Conservation (phyloP, 495 filamentous ascomycete genomes). For the Penicillium psychrofluorescens region DNA sequence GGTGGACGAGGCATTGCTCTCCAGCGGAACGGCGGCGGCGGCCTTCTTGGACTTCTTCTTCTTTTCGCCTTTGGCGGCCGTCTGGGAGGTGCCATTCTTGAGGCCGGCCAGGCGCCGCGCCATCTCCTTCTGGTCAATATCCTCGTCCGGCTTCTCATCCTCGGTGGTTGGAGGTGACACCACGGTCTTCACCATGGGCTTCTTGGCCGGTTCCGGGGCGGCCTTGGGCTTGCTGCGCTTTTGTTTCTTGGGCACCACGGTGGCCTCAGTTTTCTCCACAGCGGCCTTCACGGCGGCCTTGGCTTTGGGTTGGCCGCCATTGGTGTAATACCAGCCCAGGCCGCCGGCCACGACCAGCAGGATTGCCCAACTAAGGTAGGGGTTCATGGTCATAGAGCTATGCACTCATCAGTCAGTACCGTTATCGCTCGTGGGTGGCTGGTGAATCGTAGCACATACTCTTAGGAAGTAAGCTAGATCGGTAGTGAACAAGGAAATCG, state of each 20-base stretch:
- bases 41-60: slow-evolving; percentile 54
- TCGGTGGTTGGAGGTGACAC: slow-evolving; percentile 32
- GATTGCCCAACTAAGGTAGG: slow-evolving; percentile 50
- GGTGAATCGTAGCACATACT: slow-evolving; percentile 4
- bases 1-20: slow-evolving; percentile 54
- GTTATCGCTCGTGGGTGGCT: neutral
- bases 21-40: slow-evolving; percentile 17
- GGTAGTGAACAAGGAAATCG: neutral
- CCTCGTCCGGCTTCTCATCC: slow-evolving; percentile 45
- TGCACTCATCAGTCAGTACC: slow-evolving; percentile 10
- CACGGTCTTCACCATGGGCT: slow-evolving; percentile 28
- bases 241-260: slow-evolving; percentile 31
- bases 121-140: slow-evolving; percentile 63
- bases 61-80: slow-evolving; percentile 39
- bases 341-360: slow-evolving; percentile 44
- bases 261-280: slow-evolving; percentile 29
- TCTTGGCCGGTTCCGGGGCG: slow-evolving; percentile 23
- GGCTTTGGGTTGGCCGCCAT: slow-evolving; percentile 27
- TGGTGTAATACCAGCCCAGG: slow-evolving; percentile 43
- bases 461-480: neutral
- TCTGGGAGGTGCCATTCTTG: slow-evolving; percentile 53
- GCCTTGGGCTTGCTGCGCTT: slow-evolving; percentile 31
- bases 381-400: slow-evolving; percentile 33
- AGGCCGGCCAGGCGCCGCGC: slow-evolving; percentile 60
- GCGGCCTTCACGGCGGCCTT: slow-evolving; percentile 22